Percentiles rank a stretch among this genome's conserved stretches.
Conservation (phyloP, 139 green algal genomes). For the Picochlorum sp. region DNA sequence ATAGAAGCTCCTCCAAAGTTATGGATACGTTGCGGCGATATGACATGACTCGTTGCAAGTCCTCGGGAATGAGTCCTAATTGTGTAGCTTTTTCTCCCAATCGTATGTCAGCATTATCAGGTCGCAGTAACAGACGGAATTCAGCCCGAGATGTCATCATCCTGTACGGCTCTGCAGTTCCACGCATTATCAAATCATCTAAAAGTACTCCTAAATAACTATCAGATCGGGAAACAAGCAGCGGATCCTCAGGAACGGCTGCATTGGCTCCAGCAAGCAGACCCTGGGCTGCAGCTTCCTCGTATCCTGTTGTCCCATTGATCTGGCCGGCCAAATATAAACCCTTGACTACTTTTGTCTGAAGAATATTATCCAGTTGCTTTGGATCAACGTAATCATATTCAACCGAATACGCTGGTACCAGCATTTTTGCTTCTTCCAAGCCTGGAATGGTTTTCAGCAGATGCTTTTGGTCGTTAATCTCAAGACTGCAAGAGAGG, state of each 20-base stretch:
- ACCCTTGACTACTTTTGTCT: slow-evolving; percentile 27
- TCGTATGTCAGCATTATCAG: slow-evolving; percentile 46
- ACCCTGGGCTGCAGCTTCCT: slow-evolving; percentile 50
- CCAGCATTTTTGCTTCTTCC: slow-evolving; percentile 27
- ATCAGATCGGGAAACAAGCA: slow-evolving; percentile 28
- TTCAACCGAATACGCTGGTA: slow-evolving; percentile 41
- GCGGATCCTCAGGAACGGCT: slow-evolving; percentile 8
- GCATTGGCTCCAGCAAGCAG: slow-evolving; percentile 47
- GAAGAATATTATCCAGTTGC: slow-evolving; percentile 32
- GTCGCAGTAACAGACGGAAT: slow-evolving; percentile 35
- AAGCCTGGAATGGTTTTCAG: slow-evolving; percentile 37
- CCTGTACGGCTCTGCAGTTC: slow-evolving; percentile 43
- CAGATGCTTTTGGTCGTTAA: slow-evolving; percentile 30
- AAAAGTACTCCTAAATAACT: slow-evolving; percentile 42
- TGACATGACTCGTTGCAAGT: not conserved
- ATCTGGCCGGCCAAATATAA: slow-evolving; percentile 55
- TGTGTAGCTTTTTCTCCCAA: slow-evolving; percentile 24
- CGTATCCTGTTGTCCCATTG: slow-evolving; percentile 53
- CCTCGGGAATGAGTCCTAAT: slow-evolving; percentile 24
- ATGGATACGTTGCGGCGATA: not conserved
- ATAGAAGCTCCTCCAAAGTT: slow-evolving; percentile 4
- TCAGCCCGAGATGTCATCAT: slow-evolving; percentile 45
- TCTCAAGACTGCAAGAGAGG: slow-evolving; percentile 38
- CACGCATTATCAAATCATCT: slow-evolving; percentile 34
- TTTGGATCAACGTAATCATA: slow-evolving; percentile 55